These are phyloP conservation scores for Cordyceps militaris DNA, from an alignment of 2,329 filamentous ascomycete genomes.

Conservation along the genomic window DNA sequence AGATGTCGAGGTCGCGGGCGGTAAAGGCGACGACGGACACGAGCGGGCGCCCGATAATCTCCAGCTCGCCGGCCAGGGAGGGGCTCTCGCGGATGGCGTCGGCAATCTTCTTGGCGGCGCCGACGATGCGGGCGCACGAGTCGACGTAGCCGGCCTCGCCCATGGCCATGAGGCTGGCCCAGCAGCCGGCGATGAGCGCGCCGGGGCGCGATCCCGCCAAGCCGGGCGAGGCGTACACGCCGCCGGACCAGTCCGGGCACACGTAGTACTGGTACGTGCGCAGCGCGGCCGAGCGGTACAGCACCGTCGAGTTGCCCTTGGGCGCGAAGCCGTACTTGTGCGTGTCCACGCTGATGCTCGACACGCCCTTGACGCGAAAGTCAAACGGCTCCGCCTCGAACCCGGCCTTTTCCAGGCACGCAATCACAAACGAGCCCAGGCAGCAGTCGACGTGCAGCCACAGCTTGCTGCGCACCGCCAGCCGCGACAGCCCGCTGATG, in stretches of 20 bases:
- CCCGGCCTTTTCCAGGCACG: constrained; percentile 86
- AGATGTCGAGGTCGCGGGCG: constrained; percentile 78
- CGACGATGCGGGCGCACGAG: constrained; percentile 81
- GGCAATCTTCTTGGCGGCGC: constrained; percentile 74
- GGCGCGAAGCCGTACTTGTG: constrained; percentile 99
- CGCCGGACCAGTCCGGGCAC: constrained; percentile 87
- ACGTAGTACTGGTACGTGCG: constrained; percentile 95
- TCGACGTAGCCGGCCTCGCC: constrained; percentile 85
- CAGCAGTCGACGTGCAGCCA: constrained; percentile 97
- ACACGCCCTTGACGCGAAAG: constrained; percentile 89
- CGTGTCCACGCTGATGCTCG: constrained; percentile 91
- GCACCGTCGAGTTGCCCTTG: constrained; percentile 88
- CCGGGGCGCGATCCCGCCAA: constrained; percentile 89
- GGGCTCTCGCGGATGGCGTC: constrained; percentile 65
- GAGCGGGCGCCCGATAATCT: constrained; percentile 75
- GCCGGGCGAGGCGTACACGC: constrained; percentile 88
- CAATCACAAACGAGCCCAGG: constrained; percentile 88
- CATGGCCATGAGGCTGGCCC: constrained; percentile 83
- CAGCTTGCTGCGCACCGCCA: constrained; percentile 71
- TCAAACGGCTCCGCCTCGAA: constrained; percentile 87
- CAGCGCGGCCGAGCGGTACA: constrained; percentile 76
- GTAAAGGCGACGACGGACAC: constrained; percentile 88
- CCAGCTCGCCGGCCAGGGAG: constrained; percentile 62
- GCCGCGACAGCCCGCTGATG: constrained; percentile 73
- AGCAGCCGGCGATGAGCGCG: constrained; percentile 91